phyloP scores from a whole-genome alignment of 192 early-diverging fungal species.

The Rhizoclosmatium sp. region DNA sequence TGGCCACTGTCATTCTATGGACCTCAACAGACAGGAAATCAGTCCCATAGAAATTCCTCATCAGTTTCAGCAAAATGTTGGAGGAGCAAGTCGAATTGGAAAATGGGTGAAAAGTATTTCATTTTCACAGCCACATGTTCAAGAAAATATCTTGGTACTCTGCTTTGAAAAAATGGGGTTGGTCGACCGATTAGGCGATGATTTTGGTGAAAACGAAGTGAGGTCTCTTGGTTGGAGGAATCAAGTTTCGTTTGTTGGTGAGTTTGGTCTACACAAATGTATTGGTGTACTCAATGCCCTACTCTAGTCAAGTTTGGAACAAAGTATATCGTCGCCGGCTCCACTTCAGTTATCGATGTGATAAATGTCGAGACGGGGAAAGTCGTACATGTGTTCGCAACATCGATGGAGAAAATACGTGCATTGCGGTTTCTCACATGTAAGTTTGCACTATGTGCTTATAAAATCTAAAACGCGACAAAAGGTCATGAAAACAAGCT shows the following conservation, averaged over 20 bases:
- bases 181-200: constrained; percentile 4
- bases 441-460: neutral
- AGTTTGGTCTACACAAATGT: neutral
- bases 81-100: no score
- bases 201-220: constrained; percentile 15
- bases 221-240: constrained; percentile 57
- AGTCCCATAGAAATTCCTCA: no score
- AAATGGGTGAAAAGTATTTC: no score
- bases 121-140: no score
- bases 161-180: constrained; percentile 17
- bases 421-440: constrained; percentile 46
- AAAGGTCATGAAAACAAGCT: constrained; percentile 39
- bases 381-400: constrained; percentile 66
- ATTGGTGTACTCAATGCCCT: neutral
- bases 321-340: constrained; percentile 59
- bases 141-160: no score
- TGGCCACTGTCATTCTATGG: neutral
- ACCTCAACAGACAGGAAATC: no score
- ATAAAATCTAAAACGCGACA: no score
- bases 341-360: constrained; percentile 59
- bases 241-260: constrained; percentile 59
- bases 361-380: constrained; percentile 56
- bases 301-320: constrained; percentile 49
- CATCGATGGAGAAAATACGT: constrained; percentile 58
- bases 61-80: no score